Base-by-base conservation (phyloP, 1,284 basidiomycete species). In the Macrocystidia cucumis region DNA sequence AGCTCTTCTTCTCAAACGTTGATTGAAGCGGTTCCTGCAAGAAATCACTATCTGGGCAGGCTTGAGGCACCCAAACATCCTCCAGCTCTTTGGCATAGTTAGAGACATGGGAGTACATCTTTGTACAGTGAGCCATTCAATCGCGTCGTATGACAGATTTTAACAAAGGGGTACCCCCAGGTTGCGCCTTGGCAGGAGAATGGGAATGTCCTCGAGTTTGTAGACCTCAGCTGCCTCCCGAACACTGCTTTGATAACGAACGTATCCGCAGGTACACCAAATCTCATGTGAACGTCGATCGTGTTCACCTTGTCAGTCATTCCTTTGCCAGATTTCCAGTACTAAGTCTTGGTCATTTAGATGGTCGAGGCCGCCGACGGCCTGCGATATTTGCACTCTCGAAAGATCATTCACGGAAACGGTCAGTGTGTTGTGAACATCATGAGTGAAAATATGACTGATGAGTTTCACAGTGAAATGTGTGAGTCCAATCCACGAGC, bases 161-260 rank as follows among this genome's bases (percentile, higher is more conserved):
- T 11, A 19, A 31, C 22, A 35, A 35, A 26, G 21, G 21, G 32
- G 28, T 27, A 20, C 12, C 29, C 17, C 18, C 32, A 78, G 74
- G 69, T 78, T 19, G 72, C 74, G 6, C 68, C 72, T 4, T 77
- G 75, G 74, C 70, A 73, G 52, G 57, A 64, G 16, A 63, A 74
- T 43, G 74, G 69, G 21, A 67, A 75, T 46, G 61, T 72, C n/a
- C 55, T 67, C 1, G 62, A 65, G 69, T 73, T 45, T 40, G 63
- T 44, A 14, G 19, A 20, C 17, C 13, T 28, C 11, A n/a, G 5
- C 39, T 32, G 21, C 25, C 22, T 25, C 19, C 19, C 12, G n/a
- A n/a, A 30, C 19, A 4, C 5, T 16, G 12, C 4, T 4, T 16
- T 14, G 19, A n/a, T 18, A 16, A 4, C 29, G 19, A 34, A 16